These are phyloP conservation scores for Crithidia mellificae DNA, from an alignment of 208 protist genomes.

Conservation along the genomic window DNA sequence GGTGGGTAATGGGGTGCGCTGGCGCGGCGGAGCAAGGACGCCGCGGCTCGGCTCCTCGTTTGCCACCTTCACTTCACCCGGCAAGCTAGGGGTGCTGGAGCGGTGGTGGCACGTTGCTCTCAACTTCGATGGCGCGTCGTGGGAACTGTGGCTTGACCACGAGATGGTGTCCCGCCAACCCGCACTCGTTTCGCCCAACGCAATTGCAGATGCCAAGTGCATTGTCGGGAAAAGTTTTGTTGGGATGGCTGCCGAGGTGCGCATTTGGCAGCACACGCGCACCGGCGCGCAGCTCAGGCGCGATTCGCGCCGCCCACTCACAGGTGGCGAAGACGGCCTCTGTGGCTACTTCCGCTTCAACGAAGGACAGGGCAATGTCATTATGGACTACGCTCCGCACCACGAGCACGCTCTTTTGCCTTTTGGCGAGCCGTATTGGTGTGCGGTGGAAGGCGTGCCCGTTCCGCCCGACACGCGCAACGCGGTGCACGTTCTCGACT, in stretches of 20 bases:
- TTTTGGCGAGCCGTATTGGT: slow-evolving; percentile 56
- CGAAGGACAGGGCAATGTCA: slow-evolving; percentile 72
- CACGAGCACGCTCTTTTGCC: slow-evolving; percentile 63
- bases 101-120: slow-evolving; percentile 91
- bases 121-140: slow-evolving; percentile 81
- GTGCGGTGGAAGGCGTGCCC: slow-evolving; percentile 51
- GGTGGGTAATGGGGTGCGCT: slow-evolving; percentile 66
- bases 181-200: slow-evolving; percentile 59
- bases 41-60: slow-evolving; percentile 80
- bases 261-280: slow-evolving; percentile 75
- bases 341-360: slow-evolving; percentile 82
- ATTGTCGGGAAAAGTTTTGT: slow-evolving; percentile 77
- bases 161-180: slow-evolving; percentile 44
- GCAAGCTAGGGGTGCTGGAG: slow-evolving; percentile 54
- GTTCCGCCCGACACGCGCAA: slow-evolving; percentile 30
- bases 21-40: slow-evolving; percentile 77
- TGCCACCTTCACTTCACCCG: slow-evolving; percentile 46
- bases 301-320: slow-evolving; percentile 64
- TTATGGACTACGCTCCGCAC: slow-evolving; percentile 67
- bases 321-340: slow-evolving; percentile 56
- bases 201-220: slow-evolving; percentile 66
- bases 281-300: slow-evolving; percentile 61
- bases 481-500: slow-evolving; percentile 54
- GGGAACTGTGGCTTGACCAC: slow-evolving; percentile 84
- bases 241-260: slow-evolving; percentile 79